Base-by-base conservation (phyloP, 306 rosid species). In the Lathyrus oleraceus region DNA sequence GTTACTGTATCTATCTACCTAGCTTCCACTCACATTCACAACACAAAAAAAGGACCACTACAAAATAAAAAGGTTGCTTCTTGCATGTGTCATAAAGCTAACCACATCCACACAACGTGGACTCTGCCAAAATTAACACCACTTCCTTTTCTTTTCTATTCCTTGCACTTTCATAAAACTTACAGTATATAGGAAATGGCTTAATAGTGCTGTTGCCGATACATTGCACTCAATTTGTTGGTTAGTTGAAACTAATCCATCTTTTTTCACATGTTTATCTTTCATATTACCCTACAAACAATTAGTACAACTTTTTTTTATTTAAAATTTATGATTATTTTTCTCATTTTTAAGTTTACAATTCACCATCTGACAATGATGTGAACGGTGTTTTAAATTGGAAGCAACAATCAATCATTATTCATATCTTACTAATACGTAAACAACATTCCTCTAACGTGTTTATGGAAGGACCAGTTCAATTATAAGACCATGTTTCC, bases 1-100 rank as follows among this genome's bases (percentile, higher is more conserved):
- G 78, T 54, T 60, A 10, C 3, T 8, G 10, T 45, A 61, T 21
- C n/a, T n/a, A n/a, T n/a, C n/a, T n/a, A n/a, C n/a, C 27, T 68
- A 63, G 73, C 83, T 78, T 85, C 70, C 32, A 21, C 40, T 76
- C 83, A 35, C 45, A 30, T 58, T 76, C 85, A 74, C 81, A 67
- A 32, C 83, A 76, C 83, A 67, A n/a, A 65, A 56, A 36, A 60
- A 61, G 85, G 88, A 75, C 90, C 88, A 79, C 88, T 30, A 13
- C 7, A 13, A 44, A 70, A 66, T 53, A n/a, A 73, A 56, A 81
- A 54, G 67, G 63, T 40, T 49, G 53, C 51, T 61, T 63, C 66
- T 9, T 57, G 77, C 80, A 77, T 69, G 75, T 78, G 82, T 69
- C 59, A 36, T 59, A 80, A 75, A 70, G 67, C 49, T 35, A 38